A percentile compares a stretch with the other conserved stretches of the same genome.
These are phyloP conservation scores for Alternaria panax DNA, from an alignment of 2,329 filamentous ascomycete genomes.

Conservation along the genomic window DNA sequence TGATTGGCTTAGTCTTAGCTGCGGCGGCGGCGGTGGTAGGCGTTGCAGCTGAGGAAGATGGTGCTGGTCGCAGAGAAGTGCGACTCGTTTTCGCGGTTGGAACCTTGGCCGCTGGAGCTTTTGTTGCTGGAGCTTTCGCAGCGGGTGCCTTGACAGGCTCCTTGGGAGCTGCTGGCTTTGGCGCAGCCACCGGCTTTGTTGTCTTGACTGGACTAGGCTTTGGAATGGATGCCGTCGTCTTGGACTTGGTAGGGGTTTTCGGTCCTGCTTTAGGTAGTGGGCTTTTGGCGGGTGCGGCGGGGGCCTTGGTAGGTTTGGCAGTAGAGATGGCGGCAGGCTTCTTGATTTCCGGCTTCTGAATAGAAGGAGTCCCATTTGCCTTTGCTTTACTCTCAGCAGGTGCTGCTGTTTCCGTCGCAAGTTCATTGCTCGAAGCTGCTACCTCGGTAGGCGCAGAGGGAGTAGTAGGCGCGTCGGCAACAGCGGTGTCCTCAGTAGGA, in stretches of 20 bases:
- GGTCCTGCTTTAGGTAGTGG: conserved; percentile 40
- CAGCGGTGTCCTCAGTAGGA: conserved; percentile 43
- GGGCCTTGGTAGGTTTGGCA: conserved; percentile 34
- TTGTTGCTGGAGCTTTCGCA: conserved; percentile 2
- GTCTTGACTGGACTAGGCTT: conserved; percentile 32
- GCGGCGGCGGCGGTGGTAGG: conserved; percentile 33
- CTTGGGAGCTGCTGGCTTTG: conserved; percentile 34
- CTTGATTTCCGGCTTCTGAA: conserved; percentile 32
- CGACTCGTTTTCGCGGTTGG: conserved; percentile 38
- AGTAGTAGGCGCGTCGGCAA: conserved; percentile 38
- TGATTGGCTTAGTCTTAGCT: conserved; percentile 18
- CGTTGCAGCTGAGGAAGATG: conserved; percentile 28
- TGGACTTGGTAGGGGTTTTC: conserved; percentile 42
- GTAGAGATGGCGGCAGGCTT: conserved; percentile 46
- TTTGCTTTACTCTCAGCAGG: conserved; percentile 19
- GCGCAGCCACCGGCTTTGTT: conserved; percentile 27
- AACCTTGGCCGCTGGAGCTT: conserved; percentile 14
- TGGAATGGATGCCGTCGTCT: conserved; percentile 24
- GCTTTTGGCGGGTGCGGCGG: conserved; percentile 36
- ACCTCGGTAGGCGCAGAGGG: conserved; percentile 47
- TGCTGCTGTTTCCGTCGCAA: neutral
- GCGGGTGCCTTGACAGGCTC: conserved; percentile 28
- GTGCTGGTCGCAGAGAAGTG: conserved; percentile 35
- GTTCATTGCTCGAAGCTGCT: conserved; percentile 21
- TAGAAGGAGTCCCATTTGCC: conserved; percentile 20